A percentile compares a stretch with the other conserved stretches of the same genome.
These are phyloP conservation scores for Pyrus bretschneideri DNA, from an alignment of 306 rosid genomes.

Conservation along the genomic window DNA sequence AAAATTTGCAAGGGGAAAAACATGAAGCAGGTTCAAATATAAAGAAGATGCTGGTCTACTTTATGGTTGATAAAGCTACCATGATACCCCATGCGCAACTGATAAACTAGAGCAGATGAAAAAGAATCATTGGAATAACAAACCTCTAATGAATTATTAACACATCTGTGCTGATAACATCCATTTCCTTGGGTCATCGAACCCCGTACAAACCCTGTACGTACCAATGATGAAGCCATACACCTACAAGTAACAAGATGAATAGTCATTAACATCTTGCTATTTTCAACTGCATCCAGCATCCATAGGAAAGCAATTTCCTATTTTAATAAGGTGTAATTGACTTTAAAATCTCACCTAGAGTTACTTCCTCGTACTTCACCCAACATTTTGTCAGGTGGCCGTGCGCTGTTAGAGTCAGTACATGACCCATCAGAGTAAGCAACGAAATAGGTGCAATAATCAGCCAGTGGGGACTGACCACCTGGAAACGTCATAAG, in stretches of 20 bases:
- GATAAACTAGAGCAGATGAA: conserved; percentile 2
- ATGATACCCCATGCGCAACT: neutral
- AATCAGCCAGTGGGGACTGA: conserved; percentile 97
- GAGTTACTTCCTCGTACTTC: conserved; percentile 93
- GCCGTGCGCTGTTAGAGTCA: conserved; percentile 77
- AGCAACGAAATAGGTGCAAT: conserved; percentile 95
- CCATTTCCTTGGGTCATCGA: conserved; percentile 90
- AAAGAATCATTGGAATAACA: conserved; percentile 8
- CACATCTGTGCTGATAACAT: conserved; percentile 88
- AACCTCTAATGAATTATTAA: conserved; percentile 77
- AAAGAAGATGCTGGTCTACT: neutral
- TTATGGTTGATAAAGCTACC: neutral
- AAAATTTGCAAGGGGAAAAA: conserved; percentile 9
- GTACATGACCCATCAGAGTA: conserved; percentile 99
- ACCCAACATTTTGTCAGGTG: conserved; percentile 98
- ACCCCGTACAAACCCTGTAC: conserved; percentile 91
- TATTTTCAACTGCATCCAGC: conserved; percentile 1
- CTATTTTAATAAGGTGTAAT: neutral
- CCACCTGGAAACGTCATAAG: conserved; percentile 60
- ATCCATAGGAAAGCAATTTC: neutral
- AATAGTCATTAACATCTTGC: conserved; percentile 14
- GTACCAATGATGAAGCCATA: conserved; percentile 91
- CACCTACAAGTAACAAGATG: conserved; percentile 49
- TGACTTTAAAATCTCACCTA: conserved; percentile 42
- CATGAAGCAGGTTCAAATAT: neutral